phyloP scores from a whole-genome alignment of 768 basidiomycete genomes.

The Naganishia friedmannii region DNA sequence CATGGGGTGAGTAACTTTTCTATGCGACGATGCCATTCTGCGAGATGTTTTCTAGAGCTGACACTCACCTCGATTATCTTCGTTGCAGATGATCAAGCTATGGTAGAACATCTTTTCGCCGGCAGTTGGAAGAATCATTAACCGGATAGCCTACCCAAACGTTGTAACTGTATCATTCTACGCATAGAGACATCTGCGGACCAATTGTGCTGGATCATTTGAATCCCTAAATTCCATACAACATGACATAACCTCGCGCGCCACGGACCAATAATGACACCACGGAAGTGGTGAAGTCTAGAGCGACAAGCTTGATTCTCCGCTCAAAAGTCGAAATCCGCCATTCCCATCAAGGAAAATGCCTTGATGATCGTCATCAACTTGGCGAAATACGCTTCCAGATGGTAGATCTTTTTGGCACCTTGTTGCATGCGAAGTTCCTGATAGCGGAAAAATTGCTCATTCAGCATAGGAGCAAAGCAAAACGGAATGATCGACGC shows the following conservation, averaged over 20 bases:
- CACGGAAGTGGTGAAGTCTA: background rate
- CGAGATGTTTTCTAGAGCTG: background rate
- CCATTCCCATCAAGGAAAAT: conserved; percentile 33
- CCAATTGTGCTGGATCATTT: background rate
- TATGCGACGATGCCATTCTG: background rate
- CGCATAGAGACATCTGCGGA: background rate
- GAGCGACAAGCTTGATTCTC: background rate
- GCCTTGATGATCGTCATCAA: conserved; percentile 90
- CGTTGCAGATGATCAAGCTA: conserved; percentile 44
- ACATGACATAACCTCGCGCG: background rate
- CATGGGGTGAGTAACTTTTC: conserved; percentile 36
- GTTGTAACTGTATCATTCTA: background rate
- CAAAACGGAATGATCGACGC: conserved; percentile 43
- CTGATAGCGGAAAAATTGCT: conserved; percentile 53
- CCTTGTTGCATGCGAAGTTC: conserved; percentile 95
- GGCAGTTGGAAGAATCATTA: conserved; percentile 40
- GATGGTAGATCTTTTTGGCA: conserved; percentile 88
- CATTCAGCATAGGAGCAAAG: background rate
- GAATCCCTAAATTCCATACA: background rate
- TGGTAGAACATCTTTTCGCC: conserved; percentile 49
- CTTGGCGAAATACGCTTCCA: conserved; percentile 96
- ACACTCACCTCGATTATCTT: background rate
- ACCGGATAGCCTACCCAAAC: background rate
- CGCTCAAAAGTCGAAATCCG: conserved; percentile 24
- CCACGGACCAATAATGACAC: background rate